Evolutionary conservation across 192 early-diverging fungal species (phyloP).

Genomic region (Spinellus fusiger): DNA sequence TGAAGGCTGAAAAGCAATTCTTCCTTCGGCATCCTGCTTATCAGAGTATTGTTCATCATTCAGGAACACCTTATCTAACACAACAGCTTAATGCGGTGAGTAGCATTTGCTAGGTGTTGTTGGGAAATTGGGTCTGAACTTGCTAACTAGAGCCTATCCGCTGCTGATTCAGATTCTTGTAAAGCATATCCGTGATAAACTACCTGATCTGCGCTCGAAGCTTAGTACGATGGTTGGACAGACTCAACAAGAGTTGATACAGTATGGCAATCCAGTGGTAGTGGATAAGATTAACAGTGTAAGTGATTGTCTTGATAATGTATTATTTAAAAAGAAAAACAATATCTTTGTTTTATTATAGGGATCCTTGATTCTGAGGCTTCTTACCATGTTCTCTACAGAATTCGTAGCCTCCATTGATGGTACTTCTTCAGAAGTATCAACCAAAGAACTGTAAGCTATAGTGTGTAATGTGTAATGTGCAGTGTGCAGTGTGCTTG

Average conservation of each 20-base stretch:
- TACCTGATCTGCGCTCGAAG: slow-evolving; percentile 66
- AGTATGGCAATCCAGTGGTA: slow-evolving; percentile 54
- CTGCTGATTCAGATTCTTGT: slow-evolving; percentile 47
- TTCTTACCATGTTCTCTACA: slow-evolving; percentile 63
- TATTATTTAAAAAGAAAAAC: background rate
- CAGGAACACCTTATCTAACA: slow-evolving; percentile 63
- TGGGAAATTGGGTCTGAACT: background rate
- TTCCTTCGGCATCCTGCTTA: slow-evolving; percentile 72
- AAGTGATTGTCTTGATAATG: background rate
- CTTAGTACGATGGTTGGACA: slow-evolving; percentile 66
- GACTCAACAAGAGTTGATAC: slow-evolving; percentile 62
- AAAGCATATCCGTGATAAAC: slow-evolving; percentile 68
- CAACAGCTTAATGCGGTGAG: slow-evolving; percentile 58
- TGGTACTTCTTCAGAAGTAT: slow-evolving; percentile 56
- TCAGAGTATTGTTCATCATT: slow-evolving; percentile 61
- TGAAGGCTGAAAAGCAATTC: slow-evolving; percentile 61
- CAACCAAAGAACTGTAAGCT: slow-evolving; percentile 57
- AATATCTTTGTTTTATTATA: slow-evolving; percentile 12
- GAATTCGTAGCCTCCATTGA: slow-evolving; percentile 72
- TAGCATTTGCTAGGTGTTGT: background rate
- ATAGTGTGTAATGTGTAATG: too few species aligned
- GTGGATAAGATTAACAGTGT: slow-evolving; percentile 39
- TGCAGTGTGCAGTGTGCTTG: too few species aligned
- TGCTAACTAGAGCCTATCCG: background rate
- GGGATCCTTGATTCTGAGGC: slow-evolving; percentile 54